A percentile compares a stretch with the other conserved stretches of the same genome.
These are phyloP conservation scores for Peronospora destructor DNA, from an alignment of 352 stramenopile genomes.

Conservation along the genomic window DNA sequence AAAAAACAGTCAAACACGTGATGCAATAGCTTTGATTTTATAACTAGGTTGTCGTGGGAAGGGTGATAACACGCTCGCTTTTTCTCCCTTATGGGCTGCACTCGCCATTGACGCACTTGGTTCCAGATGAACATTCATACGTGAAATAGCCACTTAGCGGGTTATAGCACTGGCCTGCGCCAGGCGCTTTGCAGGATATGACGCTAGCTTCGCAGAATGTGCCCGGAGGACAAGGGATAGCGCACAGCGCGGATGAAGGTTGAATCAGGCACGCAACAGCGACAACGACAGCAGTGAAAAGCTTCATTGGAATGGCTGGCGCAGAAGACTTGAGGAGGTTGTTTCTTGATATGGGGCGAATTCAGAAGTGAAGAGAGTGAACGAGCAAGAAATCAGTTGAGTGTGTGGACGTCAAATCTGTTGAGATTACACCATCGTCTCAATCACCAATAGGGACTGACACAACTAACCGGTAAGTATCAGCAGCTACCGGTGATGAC, in stretches of 20 bases:
- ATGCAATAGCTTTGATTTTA: too few relatives aligned
- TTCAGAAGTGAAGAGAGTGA: conserved; percentile 10
- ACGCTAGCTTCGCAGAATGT: conserved; percentile 22
- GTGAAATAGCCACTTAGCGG: conserved; percentile 26
- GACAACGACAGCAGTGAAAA: conserved; percentile 20
- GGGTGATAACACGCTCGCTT: too few relatives aligned
- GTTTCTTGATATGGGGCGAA: conserved; percentile 1
- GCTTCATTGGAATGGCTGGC: conserved; percentile 22
- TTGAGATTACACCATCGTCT: too few relatives aligned
- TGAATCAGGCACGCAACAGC: conserved; percentile 21
- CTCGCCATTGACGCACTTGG: conserved; percentile 19
- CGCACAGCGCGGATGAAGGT: conserved; percentile 14
- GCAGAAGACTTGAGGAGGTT: background rate
- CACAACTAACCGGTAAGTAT: too few relatives aligned
- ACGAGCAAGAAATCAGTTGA: conserved; percentile 15
- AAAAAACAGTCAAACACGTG: too few relatives aligned
- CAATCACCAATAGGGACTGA: too few relatives aligned
- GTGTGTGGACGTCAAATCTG: background rate
- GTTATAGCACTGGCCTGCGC: conserved; percentile 27
- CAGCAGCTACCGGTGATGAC: too few relatives aligned
- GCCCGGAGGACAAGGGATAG: too few relatives aligned
- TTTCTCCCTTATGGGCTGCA: too few relatives aligned
- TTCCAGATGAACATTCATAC: too few relatives aligned
- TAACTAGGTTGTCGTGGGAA: background rate
- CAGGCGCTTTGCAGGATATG: conserved; percentile 14